These are phyloP conservation scores for Phytopythium mirpurense DNA, from an alignment of 352 stramenopile species.

Conservation along the genomic window DNA sequence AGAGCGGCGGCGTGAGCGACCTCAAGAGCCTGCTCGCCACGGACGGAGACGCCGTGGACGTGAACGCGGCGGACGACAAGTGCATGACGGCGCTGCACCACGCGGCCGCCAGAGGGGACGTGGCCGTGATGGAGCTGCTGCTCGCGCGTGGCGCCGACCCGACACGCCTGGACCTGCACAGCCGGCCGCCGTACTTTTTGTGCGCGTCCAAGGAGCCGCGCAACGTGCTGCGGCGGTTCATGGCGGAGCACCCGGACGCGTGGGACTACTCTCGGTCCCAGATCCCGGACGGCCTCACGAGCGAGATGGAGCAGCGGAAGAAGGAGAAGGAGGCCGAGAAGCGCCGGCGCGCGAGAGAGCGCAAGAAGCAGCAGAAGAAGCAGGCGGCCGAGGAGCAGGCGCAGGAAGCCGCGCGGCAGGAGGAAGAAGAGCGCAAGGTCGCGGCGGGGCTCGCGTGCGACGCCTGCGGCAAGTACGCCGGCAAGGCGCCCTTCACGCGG, in stretches of 20 bases:
- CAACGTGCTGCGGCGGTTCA: constrained; percentile 89
- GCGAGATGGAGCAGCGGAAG: constrained; percentile 81
- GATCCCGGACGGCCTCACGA: constrained; percentile 70
- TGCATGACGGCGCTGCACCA: constrained; percentile 82
- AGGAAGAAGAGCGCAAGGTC: constrained; percentile 70
- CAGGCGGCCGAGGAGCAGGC: constrained; percentile 62
- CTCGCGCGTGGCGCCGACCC: constrained; percentile 84
- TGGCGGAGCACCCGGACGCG: constrained; percentile 71
- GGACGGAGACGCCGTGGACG: constrained; percentile 17
- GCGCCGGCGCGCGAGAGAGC: constrained; percentile 74
- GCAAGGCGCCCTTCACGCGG: constrained; percentile 86
- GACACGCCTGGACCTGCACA: constrained; percentile 71
- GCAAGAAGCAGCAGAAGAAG: constrained; percentile 90
- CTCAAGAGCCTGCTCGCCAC: constrained; percentile 38
- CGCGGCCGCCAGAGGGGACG: constrained; percentile 40
- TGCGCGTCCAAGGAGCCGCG: constrained; percentile 84
- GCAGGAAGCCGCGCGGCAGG: constrained; percentile 52
- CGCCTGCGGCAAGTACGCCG: constrained; percentile 77
- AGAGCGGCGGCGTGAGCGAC: constrained; percentile 22
- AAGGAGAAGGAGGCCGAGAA: constrained; percentile 88
- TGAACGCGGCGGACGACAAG: constrained; percentile 53
- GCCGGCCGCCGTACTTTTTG: constrained; percentile 87
- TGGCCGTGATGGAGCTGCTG: constrained; percentile 57
- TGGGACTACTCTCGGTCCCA: constrained; percentile 73
- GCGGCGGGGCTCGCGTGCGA: constrained; percentile 68